Evolutionary conservation across 768 basidiomycete genomes (phyloP).

Genomic region (Podaxis rugospora): DNA sequence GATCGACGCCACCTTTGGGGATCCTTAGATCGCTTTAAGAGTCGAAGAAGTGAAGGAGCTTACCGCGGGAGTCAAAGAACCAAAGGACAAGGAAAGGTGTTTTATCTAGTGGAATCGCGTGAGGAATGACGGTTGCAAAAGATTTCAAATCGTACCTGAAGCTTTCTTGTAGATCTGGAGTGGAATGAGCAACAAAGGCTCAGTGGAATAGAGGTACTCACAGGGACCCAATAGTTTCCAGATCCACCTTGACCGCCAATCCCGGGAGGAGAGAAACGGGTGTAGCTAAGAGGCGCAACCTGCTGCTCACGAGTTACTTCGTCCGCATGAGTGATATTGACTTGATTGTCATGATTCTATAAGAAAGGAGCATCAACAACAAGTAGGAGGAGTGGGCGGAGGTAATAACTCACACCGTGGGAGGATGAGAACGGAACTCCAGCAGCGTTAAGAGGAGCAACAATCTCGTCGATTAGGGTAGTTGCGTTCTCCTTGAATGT

Average conservation of each 20-base stretch:
- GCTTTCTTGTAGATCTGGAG: constrained; percentile 32
- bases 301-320: constrained; percentile 61
- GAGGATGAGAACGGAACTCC: constrained; percentile 63
- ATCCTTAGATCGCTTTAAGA: neutral
- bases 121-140: constrained; percentile 17
- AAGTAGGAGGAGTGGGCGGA: neutral
- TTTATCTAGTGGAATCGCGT: constrained; percentile 17
- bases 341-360: constrained; percentile 74
- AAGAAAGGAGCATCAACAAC: neutral
- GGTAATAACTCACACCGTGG: constrained; percentile 47
- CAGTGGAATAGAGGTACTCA: constrained; percentile 21
- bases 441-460: constrained; percentile 52
- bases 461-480: constrained; percentile 56
- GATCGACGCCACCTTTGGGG: constrained; percentile 44
- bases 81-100: constrained; percentile 57
- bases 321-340: constrained; percentile 65
- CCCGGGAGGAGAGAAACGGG: constrained; percentile 52
- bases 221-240: constrained; percentile 77
- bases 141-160: constrained; percentile 23
- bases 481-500: constrained; percentile 68
- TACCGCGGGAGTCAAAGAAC: constrained; percentile 79
- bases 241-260: constrained; percentile 63
- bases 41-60: constrained; percentile 1
- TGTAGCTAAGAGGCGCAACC: constrained; percentile 59
- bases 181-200: neutral